phyloP scores from a whole-genome alignment of 352 stramenopile species.

The Pythium brassicae region DNA sequence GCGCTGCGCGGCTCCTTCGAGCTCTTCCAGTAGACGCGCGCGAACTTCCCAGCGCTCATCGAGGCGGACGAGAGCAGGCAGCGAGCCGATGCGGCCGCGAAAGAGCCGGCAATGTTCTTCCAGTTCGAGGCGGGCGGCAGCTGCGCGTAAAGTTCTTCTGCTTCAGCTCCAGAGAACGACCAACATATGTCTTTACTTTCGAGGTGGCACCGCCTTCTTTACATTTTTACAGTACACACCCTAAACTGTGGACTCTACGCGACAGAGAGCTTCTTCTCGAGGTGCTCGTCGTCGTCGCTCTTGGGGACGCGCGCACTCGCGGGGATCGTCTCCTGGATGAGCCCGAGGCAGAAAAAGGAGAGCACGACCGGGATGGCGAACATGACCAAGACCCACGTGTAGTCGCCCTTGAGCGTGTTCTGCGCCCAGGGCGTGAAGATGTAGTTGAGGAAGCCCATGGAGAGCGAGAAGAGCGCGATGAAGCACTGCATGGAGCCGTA shows the following conservation, averaged over 20 bases:
- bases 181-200: too few relatives aligned
- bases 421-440: constrained; percentile 31
- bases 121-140: too few relatives aligned
- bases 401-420: constrained; percentile 25
- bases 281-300: constrained; percentile 3
- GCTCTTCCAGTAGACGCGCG: too few relatives aligned
- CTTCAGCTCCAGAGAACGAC: too few relatives aligned
- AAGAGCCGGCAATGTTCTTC: too few relatives aligned
- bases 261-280: constrained; percentile 14
- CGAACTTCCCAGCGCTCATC: too few relatives aligned
- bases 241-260: background rate
- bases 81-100: too few relatives aligned
- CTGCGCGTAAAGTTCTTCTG: too few relatives aligned
- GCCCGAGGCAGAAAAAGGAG: constrained; percentile 23
- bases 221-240: background rate
- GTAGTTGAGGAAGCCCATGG: constrained; percentile 32
- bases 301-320: background rate
- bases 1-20: too few relatives aligned
- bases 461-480: constrained; percentile 25
- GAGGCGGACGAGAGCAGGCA: too few relatives aligned
- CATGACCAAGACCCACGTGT: constrained; percentile 27
- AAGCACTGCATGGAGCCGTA: constrained; percentile 35
- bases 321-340: constrained; percentile 15
- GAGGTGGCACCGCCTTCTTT: too few relatives aligned
- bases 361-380: constrained; percentile 25